These are phyloP conservation scores for Monosporascus ibericus DNA, from an alignment of 2,329 filamentous ascomycete species.

Conservation along the genomic window DNA sequence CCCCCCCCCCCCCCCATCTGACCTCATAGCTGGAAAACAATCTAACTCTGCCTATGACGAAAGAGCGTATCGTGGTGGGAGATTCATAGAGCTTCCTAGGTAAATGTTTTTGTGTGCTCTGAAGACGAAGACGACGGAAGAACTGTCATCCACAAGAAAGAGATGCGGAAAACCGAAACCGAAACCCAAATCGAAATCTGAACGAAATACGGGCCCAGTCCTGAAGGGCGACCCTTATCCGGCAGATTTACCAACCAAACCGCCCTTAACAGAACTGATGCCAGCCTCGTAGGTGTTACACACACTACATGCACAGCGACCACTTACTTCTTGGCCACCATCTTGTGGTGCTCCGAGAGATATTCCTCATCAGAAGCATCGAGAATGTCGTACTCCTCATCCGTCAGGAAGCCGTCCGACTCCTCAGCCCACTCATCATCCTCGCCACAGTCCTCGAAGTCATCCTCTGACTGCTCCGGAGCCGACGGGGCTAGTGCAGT, in stretches of 20 bases:
- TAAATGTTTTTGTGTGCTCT: background rate
- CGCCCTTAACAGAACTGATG: background rate
- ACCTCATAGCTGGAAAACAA: background rate
- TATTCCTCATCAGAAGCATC: slow-evolving; percentile 91
- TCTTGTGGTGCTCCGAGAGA: slow-evolving; percentile 47
- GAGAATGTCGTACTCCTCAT: slow-evolving; percentile 96
- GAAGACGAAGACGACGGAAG: background rate
- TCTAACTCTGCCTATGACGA: background rate
- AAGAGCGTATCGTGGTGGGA: background rate
- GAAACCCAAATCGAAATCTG: background rate
- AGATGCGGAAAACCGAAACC: background rate
- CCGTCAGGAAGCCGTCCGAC: slow-evolving; percentile 80
- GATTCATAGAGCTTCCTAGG: background rate
- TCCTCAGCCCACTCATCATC: slow-evolving; percentile 57
- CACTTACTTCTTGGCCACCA: slow-evolving; percentile 18
- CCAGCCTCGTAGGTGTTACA: background rate
- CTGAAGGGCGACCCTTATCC: background rate
- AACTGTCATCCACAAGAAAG: background rate
- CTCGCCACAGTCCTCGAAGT: slow-evolving; percentile 46
- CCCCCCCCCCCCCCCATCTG: background rate
- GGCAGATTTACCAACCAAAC: background rate
- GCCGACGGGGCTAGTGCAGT: slow-evolving; percentile 27
- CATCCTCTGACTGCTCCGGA: slow-evolving; percentile 36
- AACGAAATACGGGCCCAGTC: background rate
- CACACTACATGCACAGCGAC: slow-evolving; percentile 1